Evolutionary conservation across 2,329 filamentous ascomycete species (phyloP).

Genomic region (Immersiporthe knoxdaviesiana): DNA sequence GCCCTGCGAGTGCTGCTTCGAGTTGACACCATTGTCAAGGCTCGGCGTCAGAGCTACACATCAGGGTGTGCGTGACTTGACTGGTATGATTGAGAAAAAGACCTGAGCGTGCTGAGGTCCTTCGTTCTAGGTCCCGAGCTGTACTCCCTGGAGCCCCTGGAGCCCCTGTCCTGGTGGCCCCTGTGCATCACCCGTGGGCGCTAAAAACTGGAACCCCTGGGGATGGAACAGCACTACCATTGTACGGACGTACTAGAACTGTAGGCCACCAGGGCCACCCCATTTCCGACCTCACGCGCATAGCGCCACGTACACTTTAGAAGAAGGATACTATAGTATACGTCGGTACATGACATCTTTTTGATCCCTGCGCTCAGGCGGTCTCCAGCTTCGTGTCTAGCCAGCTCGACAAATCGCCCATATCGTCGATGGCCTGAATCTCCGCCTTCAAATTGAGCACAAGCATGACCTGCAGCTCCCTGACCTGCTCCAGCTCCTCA

Average conservation of each 20-base stretch:
- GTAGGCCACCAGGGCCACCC: background rate
- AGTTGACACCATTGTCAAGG: slow-evolving; percentile 32
- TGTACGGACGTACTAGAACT: background rate
- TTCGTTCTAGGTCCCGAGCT: background rate
- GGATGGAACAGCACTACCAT: background rate
- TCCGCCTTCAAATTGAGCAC: slow-evolving; percentile 76
- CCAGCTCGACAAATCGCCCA: slow-evolving; percentile 55
- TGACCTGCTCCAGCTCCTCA: slow-evolving; percentile 45
- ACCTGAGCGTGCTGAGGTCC: background rate
- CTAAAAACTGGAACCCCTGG: background rate
- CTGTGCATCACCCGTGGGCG: background rate
- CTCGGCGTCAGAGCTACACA: background rate
- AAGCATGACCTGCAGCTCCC: slow-evolving; percentile 73
- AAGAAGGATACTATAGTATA: background rate
- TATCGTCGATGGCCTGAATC: slow-evolving; percentile 70
- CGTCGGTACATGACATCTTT: too few relatives aligned
- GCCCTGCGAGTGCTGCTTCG: slow-evolving; percentile 28
- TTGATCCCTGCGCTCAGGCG: background rate
- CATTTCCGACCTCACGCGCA: too few relatives aligned
- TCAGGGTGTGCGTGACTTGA: background rate
- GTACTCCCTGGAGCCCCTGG: background rate
- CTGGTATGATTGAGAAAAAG: background rate
- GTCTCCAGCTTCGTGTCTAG: slow-evolving; percentile 47
- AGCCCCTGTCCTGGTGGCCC: background rate
- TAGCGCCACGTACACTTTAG: background rate